Evolutionary conservation across 2,329 filamentous ascomycete genomes (phyloP).

Genomic region (Clonostachys solani): DNA sequence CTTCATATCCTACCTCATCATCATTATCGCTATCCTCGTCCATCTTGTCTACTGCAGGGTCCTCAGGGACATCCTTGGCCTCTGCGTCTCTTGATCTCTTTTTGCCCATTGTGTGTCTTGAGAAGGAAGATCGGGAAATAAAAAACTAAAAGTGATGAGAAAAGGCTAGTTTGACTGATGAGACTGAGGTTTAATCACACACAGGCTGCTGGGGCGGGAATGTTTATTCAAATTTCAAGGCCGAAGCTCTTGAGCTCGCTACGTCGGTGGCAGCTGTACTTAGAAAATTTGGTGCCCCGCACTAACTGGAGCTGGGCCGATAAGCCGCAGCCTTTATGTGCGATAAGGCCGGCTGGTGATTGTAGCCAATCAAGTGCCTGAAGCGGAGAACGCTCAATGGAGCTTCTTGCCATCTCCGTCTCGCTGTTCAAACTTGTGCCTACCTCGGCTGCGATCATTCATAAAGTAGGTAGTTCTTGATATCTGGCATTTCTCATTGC

Average conservation of each 20-base stretch:
- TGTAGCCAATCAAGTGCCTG: too few species aligned
- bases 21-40: constrained; percentile 46
- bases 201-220: not conserved
- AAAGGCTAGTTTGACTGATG: too few species aligned
- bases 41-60: constrained; percentile 43
- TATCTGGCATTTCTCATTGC: too few species aligned
- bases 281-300: constrained; percentile 4
- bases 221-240: not conserved
- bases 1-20: constrained; percentile 37
- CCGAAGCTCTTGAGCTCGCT: not conserved
- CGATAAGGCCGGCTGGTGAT: not conserved
- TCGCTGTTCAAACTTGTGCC: too few species aligned
- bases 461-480: too few species aligned
- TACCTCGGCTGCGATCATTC: too few species aligned
- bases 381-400: too few species aligned
- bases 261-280: not conserved
- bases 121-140: too few species aligned
- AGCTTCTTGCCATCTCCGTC: too few species aligned
- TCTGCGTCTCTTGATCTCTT: constrained; percentile 45
- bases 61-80: constrained; percentile 29
- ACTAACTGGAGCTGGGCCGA: constrained; percentile 1
- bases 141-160: too few species aligned
- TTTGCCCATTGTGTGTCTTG: constrained; percentile 34
- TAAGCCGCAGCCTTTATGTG: not conserved
- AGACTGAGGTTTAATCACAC: too few species aligned